Evolutionary conservation across 169 alveolate genomes (phyloP), one percentile per base, ranked within the genome.

Genomic region (Eimeria sp.): DNA sequence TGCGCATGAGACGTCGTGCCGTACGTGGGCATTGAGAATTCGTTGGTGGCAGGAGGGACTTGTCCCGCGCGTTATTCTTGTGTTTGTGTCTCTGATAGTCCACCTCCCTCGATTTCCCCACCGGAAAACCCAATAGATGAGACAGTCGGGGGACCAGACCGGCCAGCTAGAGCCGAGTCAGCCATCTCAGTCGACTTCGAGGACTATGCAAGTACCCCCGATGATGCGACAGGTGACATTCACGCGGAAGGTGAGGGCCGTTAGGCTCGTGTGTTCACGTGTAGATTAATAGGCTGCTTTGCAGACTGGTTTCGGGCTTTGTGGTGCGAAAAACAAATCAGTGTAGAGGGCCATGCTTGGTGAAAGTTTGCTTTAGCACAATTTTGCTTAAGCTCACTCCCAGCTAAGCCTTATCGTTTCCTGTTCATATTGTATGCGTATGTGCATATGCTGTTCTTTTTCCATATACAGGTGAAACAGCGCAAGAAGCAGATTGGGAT

Each of bases 131-230:
- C 83, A 10, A 34, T 34, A 27, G 94, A 43, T 45, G 94, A 87
- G 57, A 30, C 94, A 40, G 94, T 87, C 4, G 78, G 94, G 49
- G 94, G 82, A n/a, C 63, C 49, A 22, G 70, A 87, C 83, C 83
- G 83, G 5, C 94, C 83, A 10, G 54, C 94, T 18, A 57, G 83
- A 63, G 65, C 72, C 11, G 94, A 87, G 34, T 87, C 94, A 25
- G 94, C 94, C 51, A 87, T 87, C 51, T 87, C 94, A 1, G 94
- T 87, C 10, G 83, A 87, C 67, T 87, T 87, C 82, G 94, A 87
- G 30, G 94, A 87, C 65, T 87, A 87, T 54, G 94, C 94, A 45
- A 65, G 75, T 40, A 87, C 94, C 65, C 94, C 94, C n/a, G 94
- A 87, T 65, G 94, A 87, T 61, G 94, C 49, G 51, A 63, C 94